Conservation (phyloP, 2,329 filamentous ascomycete genomes). For the Aspergillus candidus region DNA sequence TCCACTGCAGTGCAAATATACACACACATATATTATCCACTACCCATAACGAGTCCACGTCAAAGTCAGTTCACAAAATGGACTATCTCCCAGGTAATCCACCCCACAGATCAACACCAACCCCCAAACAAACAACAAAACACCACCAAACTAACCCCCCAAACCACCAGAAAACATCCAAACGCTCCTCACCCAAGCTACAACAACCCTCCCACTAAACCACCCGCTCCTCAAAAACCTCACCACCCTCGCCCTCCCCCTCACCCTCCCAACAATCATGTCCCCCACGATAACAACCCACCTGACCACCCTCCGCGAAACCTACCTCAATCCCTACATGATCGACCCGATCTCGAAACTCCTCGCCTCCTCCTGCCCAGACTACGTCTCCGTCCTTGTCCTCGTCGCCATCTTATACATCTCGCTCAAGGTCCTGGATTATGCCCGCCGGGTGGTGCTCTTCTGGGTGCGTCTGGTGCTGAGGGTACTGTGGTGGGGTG, state of each 20-base stretch:
- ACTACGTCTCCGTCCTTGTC: constrained; percentile 36
- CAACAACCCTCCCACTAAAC: not conserved
- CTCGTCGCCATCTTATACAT: constrained; percentile 59
- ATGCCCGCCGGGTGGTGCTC: constrained; percentile 64
- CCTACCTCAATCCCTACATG: constrained; percentile 48
- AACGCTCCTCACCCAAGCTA: not conserved
- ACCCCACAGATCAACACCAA: too few relatives aligned
- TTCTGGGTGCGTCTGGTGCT: constrained; percentile 69
- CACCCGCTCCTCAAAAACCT: constrained; percentile 1
- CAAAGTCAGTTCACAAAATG: constrained; percentile 3
- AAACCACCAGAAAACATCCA: not conserved
- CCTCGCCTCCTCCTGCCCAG: constrained; percentile 28
- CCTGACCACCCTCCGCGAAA: constrained; percentile 22
- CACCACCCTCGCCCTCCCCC: constrained; percentile 8
- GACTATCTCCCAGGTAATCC: constrained; percentile 12
- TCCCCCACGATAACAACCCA: constrained; percentile 14
- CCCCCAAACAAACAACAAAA: too few relatives aligned
- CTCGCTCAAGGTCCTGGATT: constrained; percentile 58
- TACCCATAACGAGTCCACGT: not conserved
- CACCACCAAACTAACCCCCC: too few relatives aligned
- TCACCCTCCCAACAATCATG: constrained; percentile 1
- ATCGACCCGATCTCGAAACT: constrained; percentile 33
- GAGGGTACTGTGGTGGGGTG: constrained; percentile 58
- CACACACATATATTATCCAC: too few relatives aligned
- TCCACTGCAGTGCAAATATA: too few relatives aligned